phyloP scores from a whole-genome alignment of 345 rosid species.

The Camelina hispida region DNA sequence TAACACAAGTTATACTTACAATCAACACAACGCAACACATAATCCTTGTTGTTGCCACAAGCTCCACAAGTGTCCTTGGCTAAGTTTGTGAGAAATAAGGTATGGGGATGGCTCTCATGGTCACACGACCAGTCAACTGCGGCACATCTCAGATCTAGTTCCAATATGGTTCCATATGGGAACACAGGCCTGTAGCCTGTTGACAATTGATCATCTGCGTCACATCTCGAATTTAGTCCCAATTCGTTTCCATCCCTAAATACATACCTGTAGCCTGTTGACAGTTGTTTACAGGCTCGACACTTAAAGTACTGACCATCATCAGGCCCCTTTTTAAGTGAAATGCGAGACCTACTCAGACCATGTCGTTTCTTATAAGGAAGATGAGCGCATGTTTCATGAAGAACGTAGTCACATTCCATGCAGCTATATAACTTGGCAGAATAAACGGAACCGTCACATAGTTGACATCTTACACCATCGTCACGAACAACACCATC shows the following conservation, averaged over 20 bases:
- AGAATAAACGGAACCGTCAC: not conserved
- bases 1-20: slow-evolving; percentile 3
- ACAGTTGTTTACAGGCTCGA: not conserved
- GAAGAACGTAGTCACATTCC: not conserved
- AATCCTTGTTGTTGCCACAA: not conserved
- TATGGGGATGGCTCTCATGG: slow-evolving; percentile 20
- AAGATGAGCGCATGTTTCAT: not conserved
- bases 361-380: not conserved
- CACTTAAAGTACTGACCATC: not conserved
- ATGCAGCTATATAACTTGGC: not conserved
- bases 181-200: not conserved
- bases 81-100: slow-evolving; percentile 4
- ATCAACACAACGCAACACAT: slow-evolving; percentile 10
- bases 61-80: not conserved
- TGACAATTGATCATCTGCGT: not conserved
- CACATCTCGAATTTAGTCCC: not conserved
- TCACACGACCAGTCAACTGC: slow-evolving; percentile 20
- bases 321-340: not conserved
- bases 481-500: not conserved
- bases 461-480: not conserved
- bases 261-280: slow-evolving; percentile 2
- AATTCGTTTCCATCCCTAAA: not conserved
- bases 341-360: not conserved
- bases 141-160: slow-evolving; percentile 1
- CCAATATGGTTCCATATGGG: not conserved